Conservation (phyloP, 139 green algal genomes). For the Eudorina sp. region DNA sequence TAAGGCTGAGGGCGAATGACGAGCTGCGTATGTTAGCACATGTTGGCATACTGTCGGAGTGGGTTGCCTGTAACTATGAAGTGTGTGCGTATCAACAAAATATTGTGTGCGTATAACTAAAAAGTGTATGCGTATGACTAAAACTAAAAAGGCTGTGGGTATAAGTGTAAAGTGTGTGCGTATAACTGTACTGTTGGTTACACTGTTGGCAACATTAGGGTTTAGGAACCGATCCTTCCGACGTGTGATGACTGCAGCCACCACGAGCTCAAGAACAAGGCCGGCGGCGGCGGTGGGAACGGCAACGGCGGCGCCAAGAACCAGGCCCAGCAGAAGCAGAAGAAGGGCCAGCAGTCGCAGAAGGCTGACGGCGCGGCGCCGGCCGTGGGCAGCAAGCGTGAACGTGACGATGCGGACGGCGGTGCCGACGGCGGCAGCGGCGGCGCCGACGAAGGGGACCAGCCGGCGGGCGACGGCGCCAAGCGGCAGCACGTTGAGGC, state of each 20-base stretch:
- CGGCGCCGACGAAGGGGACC: not conserved
- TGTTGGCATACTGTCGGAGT: too few species aligned
- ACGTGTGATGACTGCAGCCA: not conserved
- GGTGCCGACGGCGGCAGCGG: not conserved
- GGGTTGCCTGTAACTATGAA: too few species aligned
- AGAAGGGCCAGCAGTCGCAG: not conserved
- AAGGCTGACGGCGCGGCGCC: not conserved
- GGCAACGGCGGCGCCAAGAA: not conserved
- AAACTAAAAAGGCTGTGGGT: too few species aligned
- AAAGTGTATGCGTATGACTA: too few species aligned
- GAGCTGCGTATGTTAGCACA: too few species aligned
- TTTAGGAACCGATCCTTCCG: not conserved
- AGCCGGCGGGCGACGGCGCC: not conserved
- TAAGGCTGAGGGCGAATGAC: too few species aligned
- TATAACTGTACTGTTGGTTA: too few species aligned
- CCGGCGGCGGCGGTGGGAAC: not conserved
- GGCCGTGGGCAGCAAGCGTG: slow-evolving; percentile 21
- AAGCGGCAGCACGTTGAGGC: not conserved
- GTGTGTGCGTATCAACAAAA: too few species aligned
- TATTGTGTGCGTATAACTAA: too few species aligned
- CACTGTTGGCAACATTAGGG: too few species aligned
- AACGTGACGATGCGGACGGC: slow-evolving; percentile 3
- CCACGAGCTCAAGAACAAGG: slow-evolving; percentile 25
- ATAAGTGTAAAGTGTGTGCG: too few species aligned
- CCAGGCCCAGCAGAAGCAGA: slow-evolving; percentile 32